Evolutionary conservation across 164 flowering plant genomes (phyloP).

Genomic region (Euptelea pleiosperma): DNA sequence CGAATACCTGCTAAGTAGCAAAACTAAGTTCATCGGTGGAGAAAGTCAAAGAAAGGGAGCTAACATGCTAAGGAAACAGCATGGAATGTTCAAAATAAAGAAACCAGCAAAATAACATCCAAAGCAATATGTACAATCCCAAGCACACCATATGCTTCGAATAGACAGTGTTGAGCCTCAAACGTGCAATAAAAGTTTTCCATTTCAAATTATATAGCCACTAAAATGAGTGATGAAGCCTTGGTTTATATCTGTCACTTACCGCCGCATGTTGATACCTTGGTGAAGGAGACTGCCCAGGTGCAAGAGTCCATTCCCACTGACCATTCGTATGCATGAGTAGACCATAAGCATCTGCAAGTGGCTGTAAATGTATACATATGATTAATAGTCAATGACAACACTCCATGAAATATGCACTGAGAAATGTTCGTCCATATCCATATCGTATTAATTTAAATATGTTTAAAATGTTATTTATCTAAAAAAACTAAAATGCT

Average conservation of each 20-base stretch:
- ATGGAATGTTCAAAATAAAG: neutral
- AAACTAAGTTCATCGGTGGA: slow-evolving; percentile 8
- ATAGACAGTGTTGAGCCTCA: no score
- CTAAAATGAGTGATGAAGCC: slow-evolving; percentile 3
- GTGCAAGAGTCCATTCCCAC: slow-evolving; percentile 99
- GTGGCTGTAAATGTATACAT: slow-evolving; percentile 55
- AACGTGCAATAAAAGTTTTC: no score
- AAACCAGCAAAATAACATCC: no score
- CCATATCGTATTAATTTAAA: no score
- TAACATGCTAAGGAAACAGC: neutral
- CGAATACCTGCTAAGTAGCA: slow-evolving; percentile 69
- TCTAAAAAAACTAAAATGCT: slow-evolving; percentile 1
- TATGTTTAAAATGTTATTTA: no score
- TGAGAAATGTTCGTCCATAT: no score
- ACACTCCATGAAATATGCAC: no score
- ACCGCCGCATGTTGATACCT: slow-evolving; percentile 98
- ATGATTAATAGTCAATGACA: slow-evolving; percentile 1
- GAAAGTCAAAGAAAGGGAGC: neutral
- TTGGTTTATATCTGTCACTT: slow-evolving; percentile 32
- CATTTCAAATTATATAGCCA: no score
- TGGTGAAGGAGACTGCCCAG: slow-evolving; percentile 95
- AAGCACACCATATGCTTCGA: no score
- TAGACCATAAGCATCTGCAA: slow-evolving; percentile 96
- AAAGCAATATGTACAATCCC: no score
- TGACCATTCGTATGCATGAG: slow-evolving; percentile 97